Evolutionary conservation across 2,329 filamentous ascomycete species (phyloP).

Genomic region (Paracoccidioides brasiliensis): DNA sequence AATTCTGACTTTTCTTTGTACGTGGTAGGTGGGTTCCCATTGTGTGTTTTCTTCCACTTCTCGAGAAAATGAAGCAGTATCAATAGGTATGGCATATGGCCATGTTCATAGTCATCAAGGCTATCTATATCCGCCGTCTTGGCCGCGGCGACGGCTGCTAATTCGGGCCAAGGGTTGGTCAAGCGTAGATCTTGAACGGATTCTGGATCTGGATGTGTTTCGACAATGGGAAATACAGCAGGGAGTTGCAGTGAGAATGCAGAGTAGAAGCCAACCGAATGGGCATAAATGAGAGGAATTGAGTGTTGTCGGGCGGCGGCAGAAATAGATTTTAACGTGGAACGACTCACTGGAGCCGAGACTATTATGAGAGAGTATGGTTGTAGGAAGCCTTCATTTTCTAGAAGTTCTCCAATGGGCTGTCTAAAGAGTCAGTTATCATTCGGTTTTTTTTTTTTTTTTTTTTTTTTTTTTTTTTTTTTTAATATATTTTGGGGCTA

Average conservation of each 20-base stretch:
- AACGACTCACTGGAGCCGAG: constrained; percentile 44
- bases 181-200: constrained; percentile 75
- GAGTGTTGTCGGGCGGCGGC: constrained; percentile 41
- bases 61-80: constrained; percentile 72
- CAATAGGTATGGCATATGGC: constrained; percentile 77
- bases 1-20: constrained; percentile 85
- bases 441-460: neutral
- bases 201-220: constrained; percentile 85
- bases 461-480: too few relatives aligned
- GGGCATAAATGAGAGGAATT: constrained; percentile 66
- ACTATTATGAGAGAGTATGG: constrained; percentile 49
- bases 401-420: constrained; percentile 27
- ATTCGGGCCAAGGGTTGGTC: constrained; percentile 72
- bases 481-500: too few relatives aligned
- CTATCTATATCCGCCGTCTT: constrained; percentile 54
- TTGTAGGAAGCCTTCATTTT: constrained; percentile 25
- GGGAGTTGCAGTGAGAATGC: constrained; percentile 72
- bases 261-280: constrained; percentile 85
- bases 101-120: constrained; percentile 69
- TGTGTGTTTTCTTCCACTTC: constrained; percentile 61
- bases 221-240: constrained; percentile 76
- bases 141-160: constrained; percentile 56
- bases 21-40: constrained; percentile 53
- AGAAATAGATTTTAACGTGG: constrained; percentile 39
- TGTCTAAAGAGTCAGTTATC: constrained; percentile 11